Conservation (phyloP, 192 early-diverging fungal genomes). For the Linnemannia hyalina region DNA sequence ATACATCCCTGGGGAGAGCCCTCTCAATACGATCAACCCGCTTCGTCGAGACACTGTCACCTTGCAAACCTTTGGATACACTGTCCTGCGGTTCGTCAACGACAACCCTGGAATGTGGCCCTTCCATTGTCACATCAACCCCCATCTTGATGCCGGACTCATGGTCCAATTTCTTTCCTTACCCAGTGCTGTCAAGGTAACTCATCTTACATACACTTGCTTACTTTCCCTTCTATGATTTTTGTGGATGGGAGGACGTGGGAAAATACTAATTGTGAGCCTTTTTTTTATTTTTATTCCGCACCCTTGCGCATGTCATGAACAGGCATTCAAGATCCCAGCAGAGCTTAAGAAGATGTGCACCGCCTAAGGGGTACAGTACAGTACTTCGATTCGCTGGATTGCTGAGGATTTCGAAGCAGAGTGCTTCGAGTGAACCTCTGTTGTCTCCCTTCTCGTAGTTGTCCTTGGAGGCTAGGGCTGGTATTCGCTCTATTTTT, state of each 20-base stretch:
- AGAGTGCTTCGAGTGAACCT: not conserved
- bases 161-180: conserved; percentile 20
- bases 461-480: too few species aligned
- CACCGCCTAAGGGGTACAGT: not conserved
- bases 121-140: conserved; percentile 60
- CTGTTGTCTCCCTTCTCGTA: too few species aligned
- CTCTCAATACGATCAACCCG: conserved; percentile 35
- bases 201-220: not conserved
- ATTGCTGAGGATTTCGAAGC: not conserved
- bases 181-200: conserved; percentile 1
- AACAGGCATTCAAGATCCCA: conserved; percentile 5
- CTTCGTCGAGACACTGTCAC: conserved; percentile 40
- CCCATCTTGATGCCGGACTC: conserved; percentile 58
- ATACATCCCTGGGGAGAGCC: conserved; percentile 1
- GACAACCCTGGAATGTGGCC: conserved; percentile 59
- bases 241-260: too few species aligned
- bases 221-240: not conserved
- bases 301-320: not conserved
- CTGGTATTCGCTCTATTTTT: too few species aligned
- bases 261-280: not conserved
- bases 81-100: conserved; percentile 19
- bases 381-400: too few species aligned
- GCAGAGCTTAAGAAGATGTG: conserved; percentile 10
- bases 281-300: not conserved
- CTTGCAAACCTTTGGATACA: conserved; percentile 11